Evolutionary conservation across 2,329 filamentous ascomycete species (phyloP).

Genomic region (Aureobasidium pullulans): DNA sequence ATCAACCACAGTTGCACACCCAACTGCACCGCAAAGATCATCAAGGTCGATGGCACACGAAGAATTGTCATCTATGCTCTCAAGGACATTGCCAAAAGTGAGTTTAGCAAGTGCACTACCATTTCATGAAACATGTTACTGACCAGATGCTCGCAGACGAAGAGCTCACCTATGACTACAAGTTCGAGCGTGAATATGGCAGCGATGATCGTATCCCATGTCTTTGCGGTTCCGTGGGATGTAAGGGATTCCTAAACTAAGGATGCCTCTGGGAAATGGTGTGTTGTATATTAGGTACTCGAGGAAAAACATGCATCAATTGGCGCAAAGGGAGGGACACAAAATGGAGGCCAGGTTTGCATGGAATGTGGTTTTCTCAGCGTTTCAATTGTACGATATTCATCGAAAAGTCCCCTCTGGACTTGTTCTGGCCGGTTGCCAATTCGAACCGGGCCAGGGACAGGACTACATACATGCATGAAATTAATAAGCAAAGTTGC

Average conservation of each 20-base stretch:
- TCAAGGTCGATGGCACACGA: slow-evolving; percentile 96
- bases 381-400: background rate
- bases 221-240: slow-evolving; percentile 89
- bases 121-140: slow-evolving; percentile 18
- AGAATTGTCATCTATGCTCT: slow-evolving; percentile 98
- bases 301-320: background rate
- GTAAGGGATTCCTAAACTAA: slow-evolving; percentile 98
- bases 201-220: slow-evolving; percentile 94
- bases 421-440: background rate
- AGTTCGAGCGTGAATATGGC: slow-evolving; percentile 95
- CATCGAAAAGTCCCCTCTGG: background rate
- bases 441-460: background rate
- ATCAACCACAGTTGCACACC: slow-evolving; percentile 99
- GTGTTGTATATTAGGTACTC: background rate
- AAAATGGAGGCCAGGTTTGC: background rate
- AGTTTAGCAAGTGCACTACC: slow-evolving; percentile 34
- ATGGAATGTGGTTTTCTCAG: background rate
- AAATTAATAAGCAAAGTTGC: background rate
- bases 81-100: slow-evolving; percentile 90
- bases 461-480: background rate
- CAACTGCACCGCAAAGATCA: slow-evolving; percentile 98
- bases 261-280: background rate
- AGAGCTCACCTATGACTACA: slow-evolving; percentile 99
- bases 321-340: background rate
- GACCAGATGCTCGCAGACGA: slow-evolving; percentile 58